These are phyloP conservation scores for Cytauxzoon felis DNA, from an alignment of 169 alveolate genomes.

Conservation along the genomic window DNA sequence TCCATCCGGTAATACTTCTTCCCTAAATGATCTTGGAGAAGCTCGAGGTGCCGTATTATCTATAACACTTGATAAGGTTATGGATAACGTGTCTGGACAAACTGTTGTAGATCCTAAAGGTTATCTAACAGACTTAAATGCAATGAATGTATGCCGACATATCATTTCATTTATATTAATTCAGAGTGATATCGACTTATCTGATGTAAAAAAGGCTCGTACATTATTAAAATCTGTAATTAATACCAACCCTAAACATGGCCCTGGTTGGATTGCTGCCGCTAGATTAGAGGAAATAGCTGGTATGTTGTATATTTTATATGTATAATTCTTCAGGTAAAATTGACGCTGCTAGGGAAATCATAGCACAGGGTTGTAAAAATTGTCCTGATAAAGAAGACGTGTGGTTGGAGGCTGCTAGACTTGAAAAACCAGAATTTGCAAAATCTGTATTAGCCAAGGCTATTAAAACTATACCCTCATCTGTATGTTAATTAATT, in stretches of 20 bases:
- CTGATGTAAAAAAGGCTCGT: constrained; percentile 93
- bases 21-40: constrained; percentile 85
- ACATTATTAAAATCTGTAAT: constrained; percentile 83
- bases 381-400: constrained; percentile 96
- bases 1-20: constrained; percentile 57
- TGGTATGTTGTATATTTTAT: constrained; percentile 65
- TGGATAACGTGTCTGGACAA: constrained; percentile 90
- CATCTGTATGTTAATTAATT: constrained; percentile 54
- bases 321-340: too few relatives aligned
- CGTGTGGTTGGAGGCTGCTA: constrained; percentile 98
- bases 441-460: constrained; percentile 91
- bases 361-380: constrained; percentile 92
- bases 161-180: constrained; percentile 6
- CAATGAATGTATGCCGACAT: constrained; percentile 67
- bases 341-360: constrained; percentile 91
- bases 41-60: constrained; percentile 91
- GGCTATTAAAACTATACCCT: constrained; percentile 84
- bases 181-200: constrained; percentile 84
- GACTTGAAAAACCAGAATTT: constrained; percentile 91
- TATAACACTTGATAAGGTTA: constrained; percentile 88
- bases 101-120: constrained; percentile 95
- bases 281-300: constrained; percentile 97
- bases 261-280: constrained; percentile 99
- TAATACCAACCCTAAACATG: constrained; percentile 92
- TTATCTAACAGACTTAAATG: constrained; percentile 87